phyloP scores from a whole-genome alignment of 2,329 filamentous ascomycete species.

The Colletotrichum nymphaeae region DNA sequence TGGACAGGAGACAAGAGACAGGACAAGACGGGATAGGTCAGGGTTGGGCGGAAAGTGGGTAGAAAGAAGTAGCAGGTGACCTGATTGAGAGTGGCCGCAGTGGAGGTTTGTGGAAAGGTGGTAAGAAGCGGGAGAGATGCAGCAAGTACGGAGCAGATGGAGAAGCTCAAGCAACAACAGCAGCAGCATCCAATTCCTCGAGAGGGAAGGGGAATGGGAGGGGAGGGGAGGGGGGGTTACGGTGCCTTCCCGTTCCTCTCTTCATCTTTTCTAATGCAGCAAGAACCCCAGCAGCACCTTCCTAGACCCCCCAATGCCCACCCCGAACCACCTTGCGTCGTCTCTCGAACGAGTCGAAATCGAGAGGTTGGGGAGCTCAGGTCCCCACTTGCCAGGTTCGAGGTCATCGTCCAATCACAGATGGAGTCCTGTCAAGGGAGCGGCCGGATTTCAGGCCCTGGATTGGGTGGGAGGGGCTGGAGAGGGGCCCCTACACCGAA shows the following conservation, averaged over 20 bases:
- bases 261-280: conserved; percentile 19
- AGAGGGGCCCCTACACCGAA: not conserved
- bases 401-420: conserved; percentile 24
- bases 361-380: conserved; percentile 47
- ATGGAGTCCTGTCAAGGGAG: not conserved
- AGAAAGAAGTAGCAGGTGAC: conserved; percentile 13
- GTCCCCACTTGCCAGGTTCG: conserved; percentile 32
- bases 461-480: conserved; percentile 13
- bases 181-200: conserved; percentile 22
- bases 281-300: not conserved
- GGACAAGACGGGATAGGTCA: not conserved
- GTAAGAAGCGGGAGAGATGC: conserved; percentile 30
- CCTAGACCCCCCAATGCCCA: conserved; percentile 23
- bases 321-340: conserved; percentile 16
- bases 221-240: not conserved
- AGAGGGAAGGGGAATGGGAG: not conserved
- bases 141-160: not conserved
- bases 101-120: not conserved
- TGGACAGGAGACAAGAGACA: not conserved
- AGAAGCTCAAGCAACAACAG: not conserved
- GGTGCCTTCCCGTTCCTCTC: conserved; percentile 1
- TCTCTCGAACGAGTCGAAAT: conserved; percentile 39
- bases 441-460: conserved; percentile 22
- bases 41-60: not conserved
- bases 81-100: conserved; percentile 11